Evolutionary conservation across 2,329 filamentous ascomycete species (phyloP).

Genomic region (Mollisiaceae sp.): DNA sequence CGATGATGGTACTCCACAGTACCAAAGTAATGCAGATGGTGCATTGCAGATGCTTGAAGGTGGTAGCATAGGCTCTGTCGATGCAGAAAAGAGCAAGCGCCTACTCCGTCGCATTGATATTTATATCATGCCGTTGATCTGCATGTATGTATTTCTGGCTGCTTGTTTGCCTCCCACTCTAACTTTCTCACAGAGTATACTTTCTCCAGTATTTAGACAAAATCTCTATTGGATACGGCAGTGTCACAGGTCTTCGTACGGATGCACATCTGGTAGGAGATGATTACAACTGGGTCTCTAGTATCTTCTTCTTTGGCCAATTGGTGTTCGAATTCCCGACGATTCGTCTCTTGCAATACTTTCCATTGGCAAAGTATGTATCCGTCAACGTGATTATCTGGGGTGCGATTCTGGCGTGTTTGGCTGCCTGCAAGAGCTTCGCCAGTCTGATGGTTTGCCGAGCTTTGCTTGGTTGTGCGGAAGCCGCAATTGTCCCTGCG

Average conservation of each 20-base stretch:
- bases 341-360: constrained; percentile 55
- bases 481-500: constrained; percentile 7
- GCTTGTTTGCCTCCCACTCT: background rate
- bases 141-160: background rate
- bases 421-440: constrained; percentile 6
- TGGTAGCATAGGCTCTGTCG: background rate
- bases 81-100: constrained; percentile 26
- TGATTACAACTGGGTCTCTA: constrained; percentile 58
- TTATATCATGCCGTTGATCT: constrained; percentile 21
- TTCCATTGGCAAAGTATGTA: constrained; percentile 58
- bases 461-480: background rate
- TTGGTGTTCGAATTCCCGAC: constrained; percentile 50
- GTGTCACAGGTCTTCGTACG: constrained; percentile 59
- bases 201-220: constrained; percentile 20
- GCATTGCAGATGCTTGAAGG: constrained; percentile 18
- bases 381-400: constrained; percentile 56
- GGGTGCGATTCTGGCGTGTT: constrained; percentile 48
- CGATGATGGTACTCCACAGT: background rate
- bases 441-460: background rate
- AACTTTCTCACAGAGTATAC: background rate
- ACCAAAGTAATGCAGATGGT: constrained; percentile 18
- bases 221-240: constrained; percentile 50
- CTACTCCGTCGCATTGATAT: constrained; percentile 19
- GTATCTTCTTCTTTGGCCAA: constrained; percentile 37
- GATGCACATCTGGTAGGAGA: constrained; percentile 56